These are phyloP conservation scores for Pythium biforme DNA, from an alignment of 352 stramenopile species.

Conservation along the genomic window DNA sequence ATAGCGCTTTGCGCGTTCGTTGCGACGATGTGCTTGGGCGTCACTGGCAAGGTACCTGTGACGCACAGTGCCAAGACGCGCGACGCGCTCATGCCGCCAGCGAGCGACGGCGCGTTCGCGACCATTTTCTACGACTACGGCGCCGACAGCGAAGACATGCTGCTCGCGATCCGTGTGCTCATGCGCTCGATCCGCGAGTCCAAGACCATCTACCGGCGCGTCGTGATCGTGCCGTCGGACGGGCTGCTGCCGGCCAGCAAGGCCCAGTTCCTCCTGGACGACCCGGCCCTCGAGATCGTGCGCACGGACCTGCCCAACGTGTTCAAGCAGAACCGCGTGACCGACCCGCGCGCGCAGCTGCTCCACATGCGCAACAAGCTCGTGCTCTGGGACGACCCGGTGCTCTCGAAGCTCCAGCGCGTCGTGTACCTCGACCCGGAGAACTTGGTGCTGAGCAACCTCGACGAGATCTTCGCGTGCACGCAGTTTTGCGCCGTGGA, in stretches of 20 bases:
- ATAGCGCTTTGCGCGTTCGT: conserved; percentile 7
- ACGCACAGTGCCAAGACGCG: not conserved
- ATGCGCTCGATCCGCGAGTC: conserved; percentile 71
- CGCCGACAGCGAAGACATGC: conserved; percentile 53
- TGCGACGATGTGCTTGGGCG: conserved; percentile 11
- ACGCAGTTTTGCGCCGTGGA: conserved; percentile 78
- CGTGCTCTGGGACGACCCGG: conserved; percentile 75
- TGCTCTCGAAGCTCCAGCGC: conserved; percentile 58
- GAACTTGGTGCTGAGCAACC: conserved; percentile 74
- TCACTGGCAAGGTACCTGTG: conserved; percentile 12
- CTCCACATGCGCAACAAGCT: conserved; percentile 85
- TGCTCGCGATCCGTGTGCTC: conserved; percentile 65
- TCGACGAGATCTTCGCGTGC: conserved; percentile 84
- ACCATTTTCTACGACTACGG: conserved; percentile 73
- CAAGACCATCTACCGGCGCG: conserved; percentile 58
- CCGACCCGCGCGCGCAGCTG: conserved; percentile 63
- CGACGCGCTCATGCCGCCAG: conserved; percentile 1
- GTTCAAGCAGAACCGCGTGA: conserved; percentile 56
- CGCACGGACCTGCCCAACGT: conserved; percentile 65
- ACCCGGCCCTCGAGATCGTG: conserved; percentile 67
- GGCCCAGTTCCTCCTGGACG: conserved; percentile 45
- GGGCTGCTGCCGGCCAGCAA: conserved; percentile 41
- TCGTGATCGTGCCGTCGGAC: conserved; percentile 74
- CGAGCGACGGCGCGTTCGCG: conserved; percentile 52
- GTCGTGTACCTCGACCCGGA: conserved; percentile 79